Evolutionary conservation across 2,329 filamentous ascomycete species (phyloP), one percentile per base, ranked within the genome.

Genomic region (Fusarium guadeloupense): DNA sequence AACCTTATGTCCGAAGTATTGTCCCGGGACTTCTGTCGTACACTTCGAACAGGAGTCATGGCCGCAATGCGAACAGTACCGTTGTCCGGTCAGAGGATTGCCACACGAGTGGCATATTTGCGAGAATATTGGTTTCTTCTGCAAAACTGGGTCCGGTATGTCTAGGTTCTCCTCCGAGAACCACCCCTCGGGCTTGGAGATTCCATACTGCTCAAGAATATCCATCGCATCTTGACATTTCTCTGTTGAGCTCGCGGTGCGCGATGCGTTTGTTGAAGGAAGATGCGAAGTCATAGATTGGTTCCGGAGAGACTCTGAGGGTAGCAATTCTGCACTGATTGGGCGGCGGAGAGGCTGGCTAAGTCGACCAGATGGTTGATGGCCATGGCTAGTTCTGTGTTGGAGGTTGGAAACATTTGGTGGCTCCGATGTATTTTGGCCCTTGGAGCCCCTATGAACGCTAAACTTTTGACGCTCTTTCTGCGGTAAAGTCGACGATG

Each of bases 51-150:
- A 86, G 14, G 83, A 76, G 9, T 74, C 76, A 66, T 86, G 84
- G 1, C 80, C 81, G 61, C 83, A 86, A 35, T 76, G 76, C 25
- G 73, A 67, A 61, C 83, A 86, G 39, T 75, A 74, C 9, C 72
- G 72, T 25, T 74, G 71, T 12, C 74, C 71, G 38, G 67, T 72
- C 31, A 80, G 75, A 34, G 71, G 73, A 38, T 76, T 75, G 12
- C 77, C 78, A 62, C 83, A 86, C 9, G 81, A 71, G 62, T 85
- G 83, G 56, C 83, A 86, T 21, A 79, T 70, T 46, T 75, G 77
- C 34, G 69, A 66, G 37, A 68, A 65, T 53, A 72, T 74, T 38
- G 55, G 19, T 21, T 34, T 41, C 6, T 20, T 26, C 20, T 54
- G 53, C 7, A 46, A 46, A 37, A 40, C 31, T 54, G 54, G 37